Base-by-base conservation (phyloP, 306 rosid genomes). In the Gastrolobium villosum region DNA sequence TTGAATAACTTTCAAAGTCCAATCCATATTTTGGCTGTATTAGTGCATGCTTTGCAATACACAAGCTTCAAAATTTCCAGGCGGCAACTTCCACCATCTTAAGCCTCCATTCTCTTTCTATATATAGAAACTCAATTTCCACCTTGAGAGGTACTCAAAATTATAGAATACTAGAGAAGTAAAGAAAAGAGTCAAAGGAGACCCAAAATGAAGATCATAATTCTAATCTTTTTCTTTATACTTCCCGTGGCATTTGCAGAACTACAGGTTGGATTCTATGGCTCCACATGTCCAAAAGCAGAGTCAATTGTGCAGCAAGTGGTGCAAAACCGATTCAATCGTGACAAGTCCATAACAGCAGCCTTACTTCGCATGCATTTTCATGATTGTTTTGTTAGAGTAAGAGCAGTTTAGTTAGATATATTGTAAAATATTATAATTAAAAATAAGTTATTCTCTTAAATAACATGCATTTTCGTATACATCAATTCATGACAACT, bases 291-390 rank as follows among this genome's bases (percentile, higher is more conserved):
- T 62, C 87, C 84, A 1, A 54, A 59, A 44, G 91, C 88, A 30
- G 91, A 88, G 77, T 60, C 85, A 20, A 83, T 85, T 30, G 70
- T 84, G 8, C 28, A 49, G 28, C 49, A 75, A 82, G 81, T 49
- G 0, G 91, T 90, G 6, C 75, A 83, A 48, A 72, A 41, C 37
- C 75, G 55, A 13, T 88, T 88, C 74, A 37, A 62, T 5, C 62
- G 61, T 2, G 85, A 87, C 76, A 70, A 11, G 3, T 70, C 88
- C 57, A 77, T 88, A 10, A 79, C 90, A 1, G 87, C 88, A 3
- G 86, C 79, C 50, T 75, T 90, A 77, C 85, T 83, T 63, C 89
- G 86, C 43, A 32, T 88, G 93, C 93, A 90, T 66, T 90, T 88
- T 15, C 96, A 86, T 6, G 91, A 90, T 55, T 90, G 92, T 70